phyloP scores from a whole-genome alignment of 1,284 basidiomycete genomes.

The Cutaneotrichosporon mucoides region DNA sequence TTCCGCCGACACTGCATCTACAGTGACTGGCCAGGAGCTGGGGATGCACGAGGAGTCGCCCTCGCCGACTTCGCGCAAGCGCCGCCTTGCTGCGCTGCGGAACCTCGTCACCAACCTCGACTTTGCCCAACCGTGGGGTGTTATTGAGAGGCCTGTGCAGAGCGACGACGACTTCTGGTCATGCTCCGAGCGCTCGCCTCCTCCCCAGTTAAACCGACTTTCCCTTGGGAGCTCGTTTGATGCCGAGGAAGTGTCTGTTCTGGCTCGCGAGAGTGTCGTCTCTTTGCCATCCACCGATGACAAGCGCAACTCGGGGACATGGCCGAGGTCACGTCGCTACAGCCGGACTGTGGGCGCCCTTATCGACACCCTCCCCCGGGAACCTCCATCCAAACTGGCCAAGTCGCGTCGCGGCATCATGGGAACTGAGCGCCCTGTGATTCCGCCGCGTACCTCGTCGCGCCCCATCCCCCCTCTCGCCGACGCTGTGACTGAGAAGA shows the following conservation, averaged over 20 bases:
- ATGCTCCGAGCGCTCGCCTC: constrained; percentile 11
- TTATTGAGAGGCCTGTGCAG: constrained; percentile 12
- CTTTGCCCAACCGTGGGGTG: constrained; percentile 41
- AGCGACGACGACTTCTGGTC: constrained; percentile 12
- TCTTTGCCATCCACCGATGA: constrained; percentile 5
- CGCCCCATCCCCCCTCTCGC: neutral
- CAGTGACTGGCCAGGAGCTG: neutral
- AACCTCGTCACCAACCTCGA: constrained; percentile 43
- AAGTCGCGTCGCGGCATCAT: neutral
- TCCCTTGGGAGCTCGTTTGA: constrained; percentile 15
- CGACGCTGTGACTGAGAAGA: neutral
- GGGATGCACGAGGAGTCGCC: neutral
- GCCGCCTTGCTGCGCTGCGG: constrained; percentile 35
- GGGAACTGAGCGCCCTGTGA: constrained; percentile 4
- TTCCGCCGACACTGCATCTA: constrained; percentile 5
- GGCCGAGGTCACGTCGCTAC: constrained; percentile 6
- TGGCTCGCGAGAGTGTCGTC: constrained; percentile 3
- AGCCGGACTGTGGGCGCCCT: constrained; percentile 12
- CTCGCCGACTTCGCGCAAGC: constrained; percentile 15
- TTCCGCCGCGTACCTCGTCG: constrained; percentile 8
- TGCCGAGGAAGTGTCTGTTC: constrained; percentile 1
- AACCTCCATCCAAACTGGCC: neutral
- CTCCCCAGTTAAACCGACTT: constrained; percentile 12
- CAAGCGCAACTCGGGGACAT: neutral
- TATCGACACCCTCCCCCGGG: constrained; percentile 1